Conservation (phyloP, 2,329 filamentous ascomycete species). For the Cladophialophora bantiana region DNA sequence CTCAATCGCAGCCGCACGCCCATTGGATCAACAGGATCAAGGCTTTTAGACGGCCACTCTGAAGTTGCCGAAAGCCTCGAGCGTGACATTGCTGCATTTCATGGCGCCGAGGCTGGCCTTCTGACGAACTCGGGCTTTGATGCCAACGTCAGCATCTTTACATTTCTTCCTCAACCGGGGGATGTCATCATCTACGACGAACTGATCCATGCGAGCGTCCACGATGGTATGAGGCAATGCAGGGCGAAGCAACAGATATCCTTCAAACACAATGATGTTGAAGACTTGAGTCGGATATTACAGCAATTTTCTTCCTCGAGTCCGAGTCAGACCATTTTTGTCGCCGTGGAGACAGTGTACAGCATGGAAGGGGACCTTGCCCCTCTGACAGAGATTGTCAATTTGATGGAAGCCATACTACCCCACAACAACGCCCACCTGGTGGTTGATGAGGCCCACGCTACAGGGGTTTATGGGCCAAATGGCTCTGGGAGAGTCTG, state of each 20-base stretch:
- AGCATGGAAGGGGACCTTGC: slow-evolving; percentile 84
- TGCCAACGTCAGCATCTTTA: slow-evolving; percentile 70
- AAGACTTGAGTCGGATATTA: slow-evolving; percentile 50
- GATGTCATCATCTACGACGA: slow-evolving; percentile 76
- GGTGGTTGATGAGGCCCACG: slow-evolving; percentile 65
- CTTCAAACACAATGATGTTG: slow-evolving; percentile 58
- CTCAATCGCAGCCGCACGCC: slow-evolving; percentile 50
- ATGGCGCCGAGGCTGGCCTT: slow-evolving; percentile 63
- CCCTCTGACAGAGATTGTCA: slow-evolving; percentile 67
- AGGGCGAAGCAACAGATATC: slow-evolving; percentile 57
- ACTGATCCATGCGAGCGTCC: slow-evolving; percentile 77
- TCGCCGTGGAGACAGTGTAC: slow-evolving; percentile 75
- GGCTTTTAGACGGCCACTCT: slow-evolving; percentile 71
- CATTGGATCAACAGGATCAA: slow-evolving; percentile 65
- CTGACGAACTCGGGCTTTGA: slow-evolving; percentile 72
- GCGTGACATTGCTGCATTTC: slow-evolving; percentile 64
- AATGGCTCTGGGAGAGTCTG: slow-evolving; percentile 59
- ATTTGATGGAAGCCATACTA: slow-evolving; percentile 62
- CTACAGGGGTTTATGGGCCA: slow-evolving; percentile 59
- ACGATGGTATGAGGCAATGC: slow-evolving; percentile 76
- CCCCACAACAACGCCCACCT: slow-evolving; percentile 64
- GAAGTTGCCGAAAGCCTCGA: slow-evolving; percentile 67
- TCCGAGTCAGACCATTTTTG: slow-evolving; percentile 61
- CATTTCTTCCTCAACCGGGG: slow-evolving; percentile 64
- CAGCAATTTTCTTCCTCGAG: slow-evolving; percentile 12